Base-by-base conservation (phyloP, 1,284 basidiomycete species). In the Ganoderma resinaceum region DNA sequence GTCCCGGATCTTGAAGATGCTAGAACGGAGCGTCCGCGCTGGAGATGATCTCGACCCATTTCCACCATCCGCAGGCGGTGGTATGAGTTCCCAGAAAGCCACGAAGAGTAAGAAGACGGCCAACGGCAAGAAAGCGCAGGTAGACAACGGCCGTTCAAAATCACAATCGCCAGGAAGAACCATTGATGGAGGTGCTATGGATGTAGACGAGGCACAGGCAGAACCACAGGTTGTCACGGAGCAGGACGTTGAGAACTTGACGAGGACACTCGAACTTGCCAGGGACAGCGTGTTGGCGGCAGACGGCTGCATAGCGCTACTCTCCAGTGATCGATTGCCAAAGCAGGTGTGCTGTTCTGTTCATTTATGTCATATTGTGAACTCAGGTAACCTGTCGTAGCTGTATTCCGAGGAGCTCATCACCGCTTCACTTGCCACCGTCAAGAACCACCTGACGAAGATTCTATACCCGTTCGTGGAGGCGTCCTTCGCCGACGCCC, bases 331-430 rank as follows among this genome's bases (percentile, higher is more conserved):
- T 71, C 85, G 91, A 33, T 80, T 97, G 60, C 88, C 93, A 3
- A 96, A 96, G 77, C 93, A 95, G 86, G 95, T 94, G 68, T 55
- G 87, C 76, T 6, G 46, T 33, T 65, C 40, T 29, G 37, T 11
- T 60, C 23, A 60, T 3, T 16, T 38, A 14, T 38, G 23, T 14
- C 12, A 31, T 37, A 46, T 33, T 18, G 42, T 33, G 14, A 40
- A 66, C 20, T 18, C 49, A 46, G 8, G 5, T 40, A 20, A 14
- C 38, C 26, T 11, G 33, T 18, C 35, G n/a, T 52, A 95, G 93
- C 82, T 95, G 40, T 97, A 94, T 78, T 97, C 96, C 0, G 97
- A 99, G 78, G 97, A 99, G 77, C 83, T 96, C 16, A 92, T 99
- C 66, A 91, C 90, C 0, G 82, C 87, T 0, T 96, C 95, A 76